These are phyloP conservation scores for Sporisorium reilianum DNA, from an alignment of 1,284 basidiomycete species.

Conservation along the genomic window DNA sequence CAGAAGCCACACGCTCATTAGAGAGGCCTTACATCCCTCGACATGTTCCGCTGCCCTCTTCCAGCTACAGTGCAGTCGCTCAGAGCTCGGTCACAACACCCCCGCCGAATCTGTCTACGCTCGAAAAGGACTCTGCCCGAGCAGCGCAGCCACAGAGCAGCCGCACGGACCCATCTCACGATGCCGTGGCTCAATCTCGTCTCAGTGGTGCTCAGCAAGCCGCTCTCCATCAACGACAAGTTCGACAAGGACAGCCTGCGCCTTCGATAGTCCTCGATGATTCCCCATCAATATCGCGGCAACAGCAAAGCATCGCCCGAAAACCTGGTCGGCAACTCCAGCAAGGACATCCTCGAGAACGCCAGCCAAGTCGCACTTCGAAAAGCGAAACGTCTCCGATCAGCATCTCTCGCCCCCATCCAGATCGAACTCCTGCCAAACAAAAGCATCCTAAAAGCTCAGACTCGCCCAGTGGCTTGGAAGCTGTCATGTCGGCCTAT, in stretches of 20 bases:
- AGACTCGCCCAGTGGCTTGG: background rate
- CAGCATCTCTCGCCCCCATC: background rate
- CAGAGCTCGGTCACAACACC: background rate
- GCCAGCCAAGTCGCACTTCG: background rate
- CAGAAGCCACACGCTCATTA: conserved; percentile 30
- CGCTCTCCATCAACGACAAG: background rate
- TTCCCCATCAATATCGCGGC: background rate
- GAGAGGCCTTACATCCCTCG: conserved; percentile 37
- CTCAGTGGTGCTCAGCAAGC: background rate
- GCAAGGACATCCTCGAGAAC: background rate
- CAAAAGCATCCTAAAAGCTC: background rate
- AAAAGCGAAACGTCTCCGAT: background rate
- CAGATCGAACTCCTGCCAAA: background rate
- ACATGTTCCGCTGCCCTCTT: conserved; percentile 41
- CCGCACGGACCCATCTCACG: too few species aligned
- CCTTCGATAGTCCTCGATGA: background rate
- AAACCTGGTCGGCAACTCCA: background rate
- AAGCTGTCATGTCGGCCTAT: conserved; percentile 11
- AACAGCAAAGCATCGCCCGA: background rate
- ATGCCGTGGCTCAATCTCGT: background rate
- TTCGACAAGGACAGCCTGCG: background rate
- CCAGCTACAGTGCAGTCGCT: conserved; percentile 25
- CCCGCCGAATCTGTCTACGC: background rate
- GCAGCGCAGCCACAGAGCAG: background rate
- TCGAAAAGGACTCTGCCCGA: background rate